A percentile compares a stretch with the other conserved stretches of the same genome.
Conservation (phyloP, 805 yeast genomes). For the Yarrowia osloensis region DNA sequence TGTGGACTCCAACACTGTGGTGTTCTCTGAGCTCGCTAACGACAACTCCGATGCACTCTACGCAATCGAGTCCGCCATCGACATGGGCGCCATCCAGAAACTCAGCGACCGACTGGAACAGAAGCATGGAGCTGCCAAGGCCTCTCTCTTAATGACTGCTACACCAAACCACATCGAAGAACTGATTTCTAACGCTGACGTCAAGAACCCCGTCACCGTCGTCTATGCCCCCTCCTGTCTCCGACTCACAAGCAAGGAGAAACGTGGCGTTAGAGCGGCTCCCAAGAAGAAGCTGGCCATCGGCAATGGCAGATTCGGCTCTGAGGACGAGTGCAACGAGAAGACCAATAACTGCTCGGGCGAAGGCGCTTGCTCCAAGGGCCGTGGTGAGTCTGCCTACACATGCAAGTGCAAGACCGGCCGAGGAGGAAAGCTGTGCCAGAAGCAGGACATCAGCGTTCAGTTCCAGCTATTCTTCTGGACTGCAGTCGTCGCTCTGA, state of each 20-base stretch:
- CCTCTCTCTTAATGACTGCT: not conserved
- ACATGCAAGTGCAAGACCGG: slow-evolving; percentile 44
- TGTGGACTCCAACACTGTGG: slow-evolving; percentile 3
- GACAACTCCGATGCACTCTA: not conserved
- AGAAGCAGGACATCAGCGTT: slow-evolving; percentile 65
- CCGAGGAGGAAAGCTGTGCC: slow-evolving; percentile 56
- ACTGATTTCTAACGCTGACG: slow-evolving; percentile 1
- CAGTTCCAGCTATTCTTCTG: slow-evolving; percentile 71
- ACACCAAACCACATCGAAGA: not conserved
- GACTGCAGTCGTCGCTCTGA: slow-evolving; percentile 55
- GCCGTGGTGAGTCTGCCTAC: slow-evolving; percentile 38
- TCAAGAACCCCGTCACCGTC: slow-evolving; percentile 19
- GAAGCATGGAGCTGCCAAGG: slow-evolving; percentile 9
- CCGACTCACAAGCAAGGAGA: slow-evolving; percentile 1
- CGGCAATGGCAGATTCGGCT: slow-evolving; percentile 33
- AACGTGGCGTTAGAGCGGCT: not conserved
- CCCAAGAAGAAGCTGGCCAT: slow-evolving; percentile 7
- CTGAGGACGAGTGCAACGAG: slow-evolving; percentile 42
- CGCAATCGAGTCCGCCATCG: slow-evolving; percentile 19
- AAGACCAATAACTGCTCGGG: slow-evolving; percentile 44
- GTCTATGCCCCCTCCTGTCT: slow-evolving; percentile 25
- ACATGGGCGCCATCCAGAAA: slow-evolving; percentile 7
- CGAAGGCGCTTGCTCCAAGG: slow-evolving; percentile 44
- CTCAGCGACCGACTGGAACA: slow-evolving; percentile 26
- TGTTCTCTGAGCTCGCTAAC: not conserved